Conservation (phyloP, 2,329 filamentous ascomycete species). For the Rosellinia necatrix region DNA sequence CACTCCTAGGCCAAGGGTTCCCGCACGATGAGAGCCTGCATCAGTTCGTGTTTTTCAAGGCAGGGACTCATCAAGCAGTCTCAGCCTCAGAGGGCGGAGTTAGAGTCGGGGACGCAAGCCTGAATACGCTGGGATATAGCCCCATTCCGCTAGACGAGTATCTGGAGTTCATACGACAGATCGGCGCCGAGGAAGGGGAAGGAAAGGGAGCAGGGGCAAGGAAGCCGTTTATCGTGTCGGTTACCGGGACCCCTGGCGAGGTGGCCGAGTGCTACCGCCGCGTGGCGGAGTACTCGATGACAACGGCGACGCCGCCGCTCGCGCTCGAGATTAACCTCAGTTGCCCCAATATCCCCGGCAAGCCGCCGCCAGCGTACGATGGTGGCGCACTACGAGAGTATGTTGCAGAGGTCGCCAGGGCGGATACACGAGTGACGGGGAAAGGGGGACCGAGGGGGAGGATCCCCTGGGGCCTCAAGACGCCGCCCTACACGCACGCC, state of each 20-base stretch:
- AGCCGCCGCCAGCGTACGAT: conserved; percentile 74
- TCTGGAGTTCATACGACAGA: conserved; percentile 43
- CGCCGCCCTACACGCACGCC: conserved; percentile 74
- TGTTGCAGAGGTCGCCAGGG: conserved; percentile 45
- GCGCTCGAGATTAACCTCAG: conserved; percentile 79
- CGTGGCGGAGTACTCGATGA: conserved; percentile 47
- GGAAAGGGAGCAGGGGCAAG: conserved; percentile 48
- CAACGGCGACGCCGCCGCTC: conserved; percentile 49
- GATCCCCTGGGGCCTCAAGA: conserved; percentile 68
- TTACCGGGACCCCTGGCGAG: conserved; percentile 67
- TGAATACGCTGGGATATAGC: conserved; percentile 79
- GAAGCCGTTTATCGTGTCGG: conserved; percentile 72
- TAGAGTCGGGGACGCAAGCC: conserved; percentile 46
- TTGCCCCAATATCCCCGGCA: conserved; percentile 73
- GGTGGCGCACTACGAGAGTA: conserved; percentile 57
- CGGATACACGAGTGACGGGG: conserved; percentile 25
- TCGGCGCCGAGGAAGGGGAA: conserved; percentile 40
- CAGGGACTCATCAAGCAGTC: conserved; percentile 39
- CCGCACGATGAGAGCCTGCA: conserved; percentile 63
- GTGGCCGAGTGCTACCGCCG: conserved; percentile 60
- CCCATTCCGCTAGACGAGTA: conserved; percentile 65
- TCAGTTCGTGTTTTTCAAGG: conserved; percentile 69
- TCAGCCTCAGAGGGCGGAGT: not conserved
- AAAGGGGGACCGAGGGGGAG: not conserved
- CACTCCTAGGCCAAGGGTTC: conserved; percentile 65